phyloP scores from a whole-genome alignment of 202 grass and related monocot species.

The Panicum virgatum region DNA sequence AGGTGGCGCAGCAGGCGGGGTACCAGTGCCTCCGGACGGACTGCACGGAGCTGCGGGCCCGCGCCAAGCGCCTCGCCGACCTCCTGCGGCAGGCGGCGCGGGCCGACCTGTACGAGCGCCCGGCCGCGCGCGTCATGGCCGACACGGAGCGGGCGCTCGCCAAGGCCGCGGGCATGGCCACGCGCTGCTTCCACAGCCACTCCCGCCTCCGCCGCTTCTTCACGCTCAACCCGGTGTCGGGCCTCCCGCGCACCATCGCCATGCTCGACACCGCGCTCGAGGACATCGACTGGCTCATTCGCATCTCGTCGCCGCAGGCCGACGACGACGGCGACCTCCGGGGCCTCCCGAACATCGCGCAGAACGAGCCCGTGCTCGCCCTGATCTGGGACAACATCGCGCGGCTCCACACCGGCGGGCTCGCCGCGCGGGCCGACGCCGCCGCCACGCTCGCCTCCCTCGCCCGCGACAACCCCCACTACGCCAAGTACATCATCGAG shows the following conservation, averaged over 20 bases:
- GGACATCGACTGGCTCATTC: conserved; percentile 82
- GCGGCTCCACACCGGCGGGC: conserved; percentile 61
- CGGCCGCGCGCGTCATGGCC: conserved; percentile 57
- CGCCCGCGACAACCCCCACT: conserved; percentile 61
- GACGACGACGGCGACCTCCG: conserved; percentile 43
- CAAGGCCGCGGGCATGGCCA: conserved; percentile 57
- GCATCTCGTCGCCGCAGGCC: conserved; percentile 56
- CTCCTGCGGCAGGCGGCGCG: conserved; percentile 83
- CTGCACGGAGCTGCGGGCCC: conserved; percentile 65
- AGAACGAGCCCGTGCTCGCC: conserved; percentile 78
- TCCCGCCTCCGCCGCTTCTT: conserved; percentile 75
- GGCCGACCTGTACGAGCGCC: conserved; percentile 82
- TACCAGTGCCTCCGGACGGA: conserved; percentile 57
- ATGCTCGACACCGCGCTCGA: conserved; percentile 73
- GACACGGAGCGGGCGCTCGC: conserved; percentile 56
- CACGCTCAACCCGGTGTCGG: conserved; percentile 44
- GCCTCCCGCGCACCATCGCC: conserved; percentile 54
- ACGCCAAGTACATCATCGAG: conserved; percentile 73
- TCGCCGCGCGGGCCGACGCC: conserved; percentile 56
- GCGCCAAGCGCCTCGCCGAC: conserved; percentile 62
- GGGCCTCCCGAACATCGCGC: conserved; percentile 75
- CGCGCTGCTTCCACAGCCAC: conserved; percentile 65
- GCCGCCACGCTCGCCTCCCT: conserved; percentile 66
- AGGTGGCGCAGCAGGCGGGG: conserved; percentile 66
- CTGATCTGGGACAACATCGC: conserved; percentile 81